A percentile compares a stretch with the other conserved stretches of the same genome.
Conservation (phyloP, 2,329 filamentous ascomycete genomes). For the Penicillium sp. region DNA sequence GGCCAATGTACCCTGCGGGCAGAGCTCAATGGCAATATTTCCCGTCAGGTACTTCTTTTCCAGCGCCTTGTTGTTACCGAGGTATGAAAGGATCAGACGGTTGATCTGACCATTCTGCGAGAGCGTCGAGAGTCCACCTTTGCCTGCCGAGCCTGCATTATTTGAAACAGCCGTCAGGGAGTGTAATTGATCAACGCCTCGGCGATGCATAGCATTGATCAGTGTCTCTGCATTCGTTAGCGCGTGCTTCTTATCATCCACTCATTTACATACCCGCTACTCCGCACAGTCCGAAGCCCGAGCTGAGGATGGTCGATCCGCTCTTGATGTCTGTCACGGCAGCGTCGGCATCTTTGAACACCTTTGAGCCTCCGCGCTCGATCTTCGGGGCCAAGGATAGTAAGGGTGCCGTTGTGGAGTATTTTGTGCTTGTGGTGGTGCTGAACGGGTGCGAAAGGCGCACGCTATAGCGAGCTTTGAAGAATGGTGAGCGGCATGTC, state of each 20-base stretch:
- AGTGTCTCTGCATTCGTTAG: constrained; percentile 60
- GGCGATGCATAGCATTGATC: constrained; percentile 66
- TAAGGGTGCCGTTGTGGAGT: constrained; percentile 23
- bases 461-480: constrained; percentile 18
- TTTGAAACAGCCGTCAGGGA: constrained; percentile 77
- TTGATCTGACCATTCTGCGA: constrained; percentile 70
- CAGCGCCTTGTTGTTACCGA: constrained; percentile 75
- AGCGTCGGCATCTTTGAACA: constrained; percentile 58
- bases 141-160: constrained; percentile 72
- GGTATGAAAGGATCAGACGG: constrained; percentile 72
- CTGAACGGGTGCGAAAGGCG: constrained; percentile 11
- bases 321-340: constrained; percentile 72
- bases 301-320: constrained; percentile 70
- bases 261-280: constrained; percentile 60
- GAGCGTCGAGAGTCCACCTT: constrained; percentile 68
- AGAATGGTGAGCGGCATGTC: constrained; percentile 25
- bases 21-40: constrained; percentile 74
- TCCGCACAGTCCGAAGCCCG: constrained; percentile 81
- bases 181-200: constrained; percentile 57
- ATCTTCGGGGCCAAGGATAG: constrained; percentile 27
- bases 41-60: constrained; percentile 75
- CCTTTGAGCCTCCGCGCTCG: constrained; percentile 38
- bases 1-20: constrained; percentile 64
- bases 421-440: constrained; percentile 10
- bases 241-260: background rate